Percentiles rank a stretch among this genome's conserved stretches.
phyloP scores from a whole-genome alignment of 345 rosid species.

The Syzygium jambos region DNA sequence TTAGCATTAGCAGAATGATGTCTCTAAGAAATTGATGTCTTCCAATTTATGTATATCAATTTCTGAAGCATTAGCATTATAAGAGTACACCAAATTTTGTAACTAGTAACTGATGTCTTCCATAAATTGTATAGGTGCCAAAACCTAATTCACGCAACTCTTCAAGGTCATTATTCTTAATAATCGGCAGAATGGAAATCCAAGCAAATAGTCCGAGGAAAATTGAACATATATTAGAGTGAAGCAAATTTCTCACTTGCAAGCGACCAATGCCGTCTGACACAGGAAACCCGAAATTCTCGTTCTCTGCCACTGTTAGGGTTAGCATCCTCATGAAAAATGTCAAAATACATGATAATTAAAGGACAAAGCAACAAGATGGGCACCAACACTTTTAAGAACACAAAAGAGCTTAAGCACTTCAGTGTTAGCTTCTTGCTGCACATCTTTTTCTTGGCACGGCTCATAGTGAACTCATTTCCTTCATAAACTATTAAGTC shows the following conservation, averaged over 20 bases:
- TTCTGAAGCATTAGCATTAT: too few species aligned
- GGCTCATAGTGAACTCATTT: slow-evolving; percentile 16
- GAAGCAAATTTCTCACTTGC: slow-evolving; percentile 35
- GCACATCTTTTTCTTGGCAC: slow-evolving; percentile 18
- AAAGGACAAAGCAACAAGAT: neutral
- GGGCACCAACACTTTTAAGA: neutral
- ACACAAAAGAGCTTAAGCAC: slow-evolving; percentile 12
- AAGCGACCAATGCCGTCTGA: slow-evolving; percentile 50
- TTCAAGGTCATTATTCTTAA: slow-evolving; percentile 51
- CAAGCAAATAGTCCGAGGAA: neutral
- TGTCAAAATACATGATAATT: neutral
- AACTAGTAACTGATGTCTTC: too few species aligned
- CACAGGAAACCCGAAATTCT: slow-evolving; percentile 34
- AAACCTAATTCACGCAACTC: slow-evolving; percentile 56
- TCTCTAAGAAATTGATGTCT: too few species aligned
- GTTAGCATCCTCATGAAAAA: slow-evolving; percentile 32
- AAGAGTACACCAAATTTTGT: too few species aligned
- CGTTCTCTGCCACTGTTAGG: slow-evolving; percentile 29
- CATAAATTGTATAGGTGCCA: slow-evolving; percentile 29
- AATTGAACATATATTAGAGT: neutral
- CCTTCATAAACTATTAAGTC: slow-evolving; percentile 11
- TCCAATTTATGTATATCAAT: too few species aligned
- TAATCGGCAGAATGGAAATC: slow-evolving; percentile 24
- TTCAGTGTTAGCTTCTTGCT: slow-evolving; percentile 40
- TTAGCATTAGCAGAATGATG: too few species aligned